A percentile compares a stretch with the other conserved stretches of the same genome.
Evolutionary conservation across 192 early-diverging fungal species (phyloP).

Genomic region (Diversispora epigaea): DNA sequence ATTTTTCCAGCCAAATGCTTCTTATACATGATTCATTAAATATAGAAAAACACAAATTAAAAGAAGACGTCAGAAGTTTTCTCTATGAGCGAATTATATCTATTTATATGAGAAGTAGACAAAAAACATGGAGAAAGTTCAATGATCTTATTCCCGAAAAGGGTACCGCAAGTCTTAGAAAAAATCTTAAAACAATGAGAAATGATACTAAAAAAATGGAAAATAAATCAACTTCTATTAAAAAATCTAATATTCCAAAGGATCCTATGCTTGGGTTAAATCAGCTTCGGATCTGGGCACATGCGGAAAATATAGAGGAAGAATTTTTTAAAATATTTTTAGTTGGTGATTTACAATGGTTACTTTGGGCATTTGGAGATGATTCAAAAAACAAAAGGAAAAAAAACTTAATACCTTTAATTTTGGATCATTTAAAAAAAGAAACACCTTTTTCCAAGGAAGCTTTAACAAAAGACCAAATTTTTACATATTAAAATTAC

Average conservation of each 20-base stretch:
- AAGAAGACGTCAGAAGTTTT: not conserved
- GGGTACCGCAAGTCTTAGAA: not conserved
- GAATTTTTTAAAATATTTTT: too few relatives aligned
- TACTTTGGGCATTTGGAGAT: not conserved
- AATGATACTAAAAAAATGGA: not conserved
- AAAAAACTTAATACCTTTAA: not conserved
- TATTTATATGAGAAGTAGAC: not conserved
- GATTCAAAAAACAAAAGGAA: not conserved
- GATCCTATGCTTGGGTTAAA: not conserved
- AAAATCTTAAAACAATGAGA: not conserved
- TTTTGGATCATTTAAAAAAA: not conserved
- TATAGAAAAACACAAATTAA: not conserved
- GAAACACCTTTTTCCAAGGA: not conserved
- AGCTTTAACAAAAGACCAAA: not conserved
- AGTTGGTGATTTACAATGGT: too few relatives aligned
- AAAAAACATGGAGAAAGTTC: too few relatives aligned
- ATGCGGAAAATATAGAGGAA: not conserved
- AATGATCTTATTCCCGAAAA: not conserved
- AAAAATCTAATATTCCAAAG: not conserved
- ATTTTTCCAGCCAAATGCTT: not conserved
- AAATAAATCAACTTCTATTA: not conserved
- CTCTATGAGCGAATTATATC: not conserved
- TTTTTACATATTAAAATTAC: not conserved
- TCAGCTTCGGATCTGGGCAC: not conserved
- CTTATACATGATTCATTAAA: not conserved